phyloP scores from a whole-genome alignment of 371 early-diverging fungal species.

The Mortierella sp. region DNA sequence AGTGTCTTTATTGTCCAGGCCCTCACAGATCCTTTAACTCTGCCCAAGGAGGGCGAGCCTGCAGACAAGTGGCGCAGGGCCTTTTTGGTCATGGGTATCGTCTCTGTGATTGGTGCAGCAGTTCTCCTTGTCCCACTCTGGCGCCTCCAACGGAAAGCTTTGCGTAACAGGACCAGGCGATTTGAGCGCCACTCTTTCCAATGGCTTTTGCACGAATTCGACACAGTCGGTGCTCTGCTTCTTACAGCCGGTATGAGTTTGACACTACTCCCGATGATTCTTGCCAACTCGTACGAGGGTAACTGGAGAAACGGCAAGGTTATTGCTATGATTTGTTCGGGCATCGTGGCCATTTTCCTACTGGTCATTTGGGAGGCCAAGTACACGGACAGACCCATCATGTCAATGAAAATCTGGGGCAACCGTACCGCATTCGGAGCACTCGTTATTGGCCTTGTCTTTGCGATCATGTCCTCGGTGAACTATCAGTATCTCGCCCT shows the following conservation, averaged over 20 bases:
- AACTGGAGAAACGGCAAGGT: slow-evolving; percentile 45
- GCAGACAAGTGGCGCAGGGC: slow-evolving; percentile 18
- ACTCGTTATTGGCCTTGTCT: slow-evolving; percentile 46
- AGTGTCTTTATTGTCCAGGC: slow-evolving; percentile 15
- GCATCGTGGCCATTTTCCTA: slow-evolving; percentile 33
- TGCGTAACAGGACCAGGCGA: slow-evolving; percentile 8
- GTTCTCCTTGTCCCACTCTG: slow-evolving; percentile 42
- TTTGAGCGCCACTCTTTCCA: slow-evolving; percentile 11
- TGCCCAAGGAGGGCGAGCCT: slow-evolving; percentile 8
- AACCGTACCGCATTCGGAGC: slow-evolving; percentile 58
- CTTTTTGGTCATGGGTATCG: slow-evolving; percentile 42
- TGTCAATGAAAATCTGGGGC: slow-evolving; percentile 60
- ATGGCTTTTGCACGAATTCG: slow-evolving; percentile 50
- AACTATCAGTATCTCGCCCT: slow-evolving; percentile 57
- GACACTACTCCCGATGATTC: slow-evolving; percentile 55
- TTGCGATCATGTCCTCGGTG: slow-evolving; percentile 49
- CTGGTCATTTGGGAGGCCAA: slow-evolving; percentile 60
- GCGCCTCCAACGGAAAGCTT: slow-evolving; percentile 32
- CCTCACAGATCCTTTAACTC: slow-evolving; percentile 42
- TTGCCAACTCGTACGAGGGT: slow-evolving; percentile 53
- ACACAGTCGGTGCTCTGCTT: slow-evolving; percentile 55
- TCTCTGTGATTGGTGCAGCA: slow-evolving; percentile 39
- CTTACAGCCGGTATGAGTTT: slow-evolving; percentile 50
- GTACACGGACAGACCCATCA: slow-evolving; percentile 52
- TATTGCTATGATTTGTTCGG: slow-evolving; percentile 44